Evolutionary conservation across 1,139 yeast genomes (phyloP).

Genomic region (Pichia norvegensis): DNA sequence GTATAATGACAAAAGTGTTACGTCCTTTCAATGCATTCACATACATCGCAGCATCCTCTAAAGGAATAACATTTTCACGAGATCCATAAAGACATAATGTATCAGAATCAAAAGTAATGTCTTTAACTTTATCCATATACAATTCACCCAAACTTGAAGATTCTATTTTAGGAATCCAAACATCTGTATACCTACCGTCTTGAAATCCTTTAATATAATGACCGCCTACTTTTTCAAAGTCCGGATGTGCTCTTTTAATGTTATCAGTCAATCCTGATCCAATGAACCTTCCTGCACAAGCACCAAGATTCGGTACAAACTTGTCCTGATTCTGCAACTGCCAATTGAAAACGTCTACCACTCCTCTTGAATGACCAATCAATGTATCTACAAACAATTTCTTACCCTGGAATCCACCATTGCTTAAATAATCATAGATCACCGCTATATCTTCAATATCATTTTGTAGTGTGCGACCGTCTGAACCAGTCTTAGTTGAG

Average conservation of each 20-base stretch:
- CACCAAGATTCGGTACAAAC: constrained; percentile 47
- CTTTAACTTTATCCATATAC: constrained; percentile 37
- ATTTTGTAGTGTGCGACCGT: constrained; percentile 53
- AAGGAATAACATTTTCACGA: constrained; percentile 57
- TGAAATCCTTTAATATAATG: constrained; percentile 36
- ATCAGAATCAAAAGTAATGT: constrained; percentile 41
- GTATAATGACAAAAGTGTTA: constrained; percentile 52
- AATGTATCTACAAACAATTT: constrained; percentile 45
- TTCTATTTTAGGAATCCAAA: constrained; percentile 46
- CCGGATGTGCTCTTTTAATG: constrained; percentile 25
- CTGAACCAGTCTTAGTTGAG: constrained; percentile 46
- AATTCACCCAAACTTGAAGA: constrained; percentile 45
- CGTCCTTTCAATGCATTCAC: constrained; percentile 44
- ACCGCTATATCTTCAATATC: constrained; percentile 64
- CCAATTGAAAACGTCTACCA: constrained; percentile 73
- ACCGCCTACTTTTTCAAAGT: constrained; percentile 33
- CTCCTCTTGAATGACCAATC: constrained; percentile 76
- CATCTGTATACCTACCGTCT: constrained; percentile 37
- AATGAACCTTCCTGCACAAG: constrained; percentile 62
- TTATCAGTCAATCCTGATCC: constrained; percentile 31
- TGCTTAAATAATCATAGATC: constrained; percentile 40
- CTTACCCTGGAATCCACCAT: constrained; percentile 33
- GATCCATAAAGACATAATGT: constrained; percentile 69
- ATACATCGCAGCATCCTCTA: constrained; percentile 51
- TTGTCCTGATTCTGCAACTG: constrained; percentile 27